These are phyloP conservation scores for Rubroshorea leprosula DNA, from an alignment of 345 rosid genomes.

Conservation along the genomic window DNA sequence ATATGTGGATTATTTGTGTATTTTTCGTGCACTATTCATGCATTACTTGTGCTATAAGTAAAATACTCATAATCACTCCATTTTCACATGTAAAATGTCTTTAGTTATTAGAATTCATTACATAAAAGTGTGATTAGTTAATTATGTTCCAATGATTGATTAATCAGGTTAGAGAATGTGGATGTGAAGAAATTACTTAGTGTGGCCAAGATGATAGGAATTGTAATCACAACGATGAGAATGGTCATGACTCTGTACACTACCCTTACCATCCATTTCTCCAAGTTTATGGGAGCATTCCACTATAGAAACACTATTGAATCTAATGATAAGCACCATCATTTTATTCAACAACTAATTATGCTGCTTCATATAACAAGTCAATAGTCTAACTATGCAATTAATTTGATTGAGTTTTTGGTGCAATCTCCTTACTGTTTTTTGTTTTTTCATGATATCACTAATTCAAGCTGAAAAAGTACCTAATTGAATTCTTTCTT, in stretches of 20 bases:
- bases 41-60: too few species aligned
- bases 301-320: slow-evolving; percentile 27
- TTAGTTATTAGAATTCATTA: too few species aligned
- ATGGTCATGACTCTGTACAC: slow-evolving; percentile 94
- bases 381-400: too few species aligned
- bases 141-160: too few species aligned
- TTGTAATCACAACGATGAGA: slow-evolving; percentile 58
- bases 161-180: slow-evolving; percentile 76
- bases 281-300: slow-evolving; percentile 27
- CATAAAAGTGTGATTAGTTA: too few species aligned
- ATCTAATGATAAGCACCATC: slow-evolving; percentile 54
- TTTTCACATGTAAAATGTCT: too few species aligned
- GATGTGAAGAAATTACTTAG: slow-evolving; percentile 51
- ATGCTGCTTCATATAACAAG: slow-evolving; percentile 82
- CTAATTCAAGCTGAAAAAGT: slow-evolving; percentile 71
- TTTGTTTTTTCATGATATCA: too few species aligned
- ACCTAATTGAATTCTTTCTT: slow-evolving; percentile 81
- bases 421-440: too few species aligned
- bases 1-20: too few species aligned
- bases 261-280: slow-evolving; percentile 61
- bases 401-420: too few species aligned
- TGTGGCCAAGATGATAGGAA: slow-evolving; percentile 71
- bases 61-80: too few species aligned
- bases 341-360: slow-evolving; percentile 56
- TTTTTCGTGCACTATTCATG: too few species aligned